Conservation (phyloP, 2,329 filamentous ascomycete species). For the Colletotrichum eleusines region DNA sequence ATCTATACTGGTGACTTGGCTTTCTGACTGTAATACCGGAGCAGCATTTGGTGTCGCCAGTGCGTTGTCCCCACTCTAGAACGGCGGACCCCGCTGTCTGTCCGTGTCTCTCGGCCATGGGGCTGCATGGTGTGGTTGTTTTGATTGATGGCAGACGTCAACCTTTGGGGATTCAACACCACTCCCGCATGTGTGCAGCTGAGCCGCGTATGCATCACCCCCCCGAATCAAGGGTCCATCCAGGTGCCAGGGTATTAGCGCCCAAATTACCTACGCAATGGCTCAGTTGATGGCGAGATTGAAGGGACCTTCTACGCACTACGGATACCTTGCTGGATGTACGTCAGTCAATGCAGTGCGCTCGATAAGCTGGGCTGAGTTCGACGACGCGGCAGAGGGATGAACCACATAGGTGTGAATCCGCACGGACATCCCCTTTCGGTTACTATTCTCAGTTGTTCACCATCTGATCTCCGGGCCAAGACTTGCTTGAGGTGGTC, state of each 20-base stretch:
- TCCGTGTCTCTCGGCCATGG: constrained; percentile 32
- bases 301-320: background rate
- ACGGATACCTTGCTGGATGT: too few species aligned
- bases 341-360: background rate
- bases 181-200: too few species aligned
- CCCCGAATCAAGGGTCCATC: constrained; percentile 13
- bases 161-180: background rate
- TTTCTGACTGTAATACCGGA: constrained; percentile 6
- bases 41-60: constrained; percentile 12
- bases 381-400: constrained; percentile 1
- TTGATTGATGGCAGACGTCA: constrained; percentile 1
- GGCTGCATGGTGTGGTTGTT: background rate
- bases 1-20: background rate
- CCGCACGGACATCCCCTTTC: constrained; percentile 12
- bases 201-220: background rate
- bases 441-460: constrained; percentile 19
- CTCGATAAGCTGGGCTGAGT: background rate
- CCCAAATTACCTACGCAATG: background rate
- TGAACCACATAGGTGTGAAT: constrained; percentile 18
- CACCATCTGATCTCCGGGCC: constrained; percentile 24
- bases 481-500: constrained; percentile 9
- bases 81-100: constrained; percentile 24
- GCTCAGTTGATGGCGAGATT: background rate
- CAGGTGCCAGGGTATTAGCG: background rate
- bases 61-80: constrained; percentile 19